These are phyloP conservation scores for Colletotrichum chlorophyti DNA, from an alignment of 2,329 filamentous ascomycete genomes.

Conservation along the genomic window DNA sequence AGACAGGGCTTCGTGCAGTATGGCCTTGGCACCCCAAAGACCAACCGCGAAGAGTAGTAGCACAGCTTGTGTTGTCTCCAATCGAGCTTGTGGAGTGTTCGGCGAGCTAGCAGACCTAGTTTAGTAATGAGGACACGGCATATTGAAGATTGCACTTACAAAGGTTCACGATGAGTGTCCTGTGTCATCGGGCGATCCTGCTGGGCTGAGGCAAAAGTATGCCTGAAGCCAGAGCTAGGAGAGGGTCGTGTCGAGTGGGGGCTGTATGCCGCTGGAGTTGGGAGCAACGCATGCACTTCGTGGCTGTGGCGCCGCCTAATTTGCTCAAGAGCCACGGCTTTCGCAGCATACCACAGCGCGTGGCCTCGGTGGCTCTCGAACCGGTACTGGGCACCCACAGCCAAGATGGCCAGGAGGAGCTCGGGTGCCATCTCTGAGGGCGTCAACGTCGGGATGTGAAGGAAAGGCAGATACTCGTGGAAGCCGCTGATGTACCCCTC, in stretches of 20 bases:
- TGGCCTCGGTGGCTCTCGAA: constrained; percentile 66
- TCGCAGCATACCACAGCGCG: constrained; percentile 67
- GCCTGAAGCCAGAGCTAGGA: constrained; percentile 62
- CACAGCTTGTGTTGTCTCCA: constrained; percentile 71
- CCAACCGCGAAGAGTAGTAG: constrained; percentile 66
- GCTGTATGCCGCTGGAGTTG: constrained; percentile 64
- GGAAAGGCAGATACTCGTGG: constrained; percentile 61
- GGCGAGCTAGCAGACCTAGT: constrained; percentile 51
- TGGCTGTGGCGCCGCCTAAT: constrained; percentile 63
- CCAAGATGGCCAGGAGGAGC: constrained; percentile 70
- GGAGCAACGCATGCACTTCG: constrained; percentile 62
- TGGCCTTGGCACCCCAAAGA: constrained; percentile 66
- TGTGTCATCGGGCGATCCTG: constrained; percentile 63
- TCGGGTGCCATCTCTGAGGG: constrained; percentile 72
- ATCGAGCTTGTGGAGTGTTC: constrained; percentile 63
- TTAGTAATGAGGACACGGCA: background rate
- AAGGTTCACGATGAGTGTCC: constrained; percentile 65
- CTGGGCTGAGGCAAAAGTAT: constrained; percentile 65
- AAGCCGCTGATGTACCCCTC: constrained; percentile 76
- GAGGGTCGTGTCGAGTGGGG: constrained; percentile 66
- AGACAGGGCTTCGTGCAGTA: constrained; percentile 65
- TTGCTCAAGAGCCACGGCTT: constrained; percentile 64
- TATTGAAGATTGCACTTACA: constrained; percentile 49
- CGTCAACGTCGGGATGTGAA: constrained; percentile 72
- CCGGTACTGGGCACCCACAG: constrained; percentile 71